Base-by-base conservation (phyloP, 176 grass and related monocot genomes). In the Pontederia paniculata region DNA sequence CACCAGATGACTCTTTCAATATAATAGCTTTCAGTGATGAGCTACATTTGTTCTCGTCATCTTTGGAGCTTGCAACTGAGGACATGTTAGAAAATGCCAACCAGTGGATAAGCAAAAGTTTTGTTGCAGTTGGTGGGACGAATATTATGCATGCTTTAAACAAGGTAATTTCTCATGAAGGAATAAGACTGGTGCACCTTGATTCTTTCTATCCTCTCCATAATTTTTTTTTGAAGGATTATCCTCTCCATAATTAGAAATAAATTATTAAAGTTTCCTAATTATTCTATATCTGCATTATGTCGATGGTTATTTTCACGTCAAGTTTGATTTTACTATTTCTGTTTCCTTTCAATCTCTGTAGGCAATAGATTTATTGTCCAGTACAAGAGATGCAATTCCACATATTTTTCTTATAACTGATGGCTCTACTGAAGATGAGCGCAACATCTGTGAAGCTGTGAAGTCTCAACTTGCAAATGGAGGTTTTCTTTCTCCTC, bases 351-450 rank as follows among this genome's bases (percentile, higher is more conserved):
- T 62, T 18, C 28, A 5, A 37, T 37, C 0, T 44, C 69, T 28
- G 10, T 61, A 98, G 93, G 93, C 84, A 63, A 79, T 98, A 72
- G 77, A 73, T 10, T 77, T 81, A 49, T 57, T 98, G 61, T 83
- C 77, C 10, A 80, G 74, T 73, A 69, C 51, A 68, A 78, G 75
- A 72, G 80, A 81, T 56, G 65, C 58, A 16, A 72, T 88, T 67
- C 87, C 93, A 42, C 83, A 91, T 70, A 98, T 98, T 62, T 98
- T 84, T 77, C 87, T 98, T 67, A 60, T 98, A 31, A 98, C 93
- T 63, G 93, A 98, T 73, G 93, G 93, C 70, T 69, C 87, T 1
- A 80, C 91, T 81, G 86, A 98, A 23, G 75, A 82, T 66, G 87
- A 98, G 37, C 81, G 79, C 60, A 76, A 68, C 43, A 98, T 98